These are phyloP conservation scores for Physcomitrium patens DNA, from an alignment of 225 moss, liverwort and hornwort genomes.

Conservation along the genomic window DNA sequence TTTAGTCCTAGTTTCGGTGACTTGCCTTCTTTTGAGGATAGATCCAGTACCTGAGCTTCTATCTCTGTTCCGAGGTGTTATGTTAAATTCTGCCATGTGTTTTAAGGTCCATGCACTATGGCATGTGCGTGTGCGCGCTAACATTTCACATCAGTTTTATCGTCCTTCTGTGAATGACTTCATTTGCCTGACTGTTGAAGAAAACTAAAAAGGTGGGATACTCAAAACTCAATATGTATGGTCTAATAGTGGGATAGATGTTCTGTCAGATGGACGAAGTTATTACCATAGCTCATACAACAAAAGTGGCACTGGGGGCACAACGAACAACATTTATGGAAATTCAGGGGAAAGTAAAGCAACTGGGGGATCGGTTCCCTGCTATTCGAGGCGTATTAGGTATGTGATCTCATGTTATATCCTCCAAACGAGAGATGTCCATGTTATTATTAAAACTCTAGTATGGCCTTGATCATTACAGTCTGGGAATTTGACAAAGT, in stretches of 20 bases:
- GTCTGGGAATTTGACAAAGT: neutral
- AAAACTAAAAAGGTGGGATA: neutral
- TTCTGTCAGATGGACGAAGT: conserved; percentile 86
- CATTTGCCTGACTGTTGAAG: neutral
- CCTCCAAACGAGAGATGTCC: no score
- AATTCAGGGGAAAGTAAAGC: conserved; percentile 93
- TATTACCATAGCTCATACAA: conserved; percentile 87
- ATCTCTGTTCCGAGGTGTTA: conserved; percentile 1
- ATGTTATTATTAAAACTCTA: no score
- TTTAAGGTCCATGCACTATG: neutral
- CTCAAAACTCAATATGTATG: neutral
- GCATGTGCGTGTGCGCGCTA: neutral
- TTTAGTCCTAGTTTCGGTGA: conserved; percentile 9
- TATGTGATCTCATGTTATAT: conserved; percentile 19
- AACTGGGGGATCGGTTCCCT: conserved; percentile 90
- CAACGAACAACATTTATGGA: conserved; percentile 79
- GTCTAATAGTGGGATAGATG: neutral
- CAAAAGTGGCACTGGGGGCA: conserved; percentile 75
- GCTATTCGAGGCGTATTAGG: conserved; percentile 91
- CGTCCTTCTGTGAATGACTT: neutral
- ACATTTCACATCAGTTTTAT: conserved; percentile 2
- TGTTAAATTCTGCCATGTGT: neutral
- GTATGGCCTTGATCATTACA: neutral
- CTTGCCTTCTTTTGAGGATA: neutral
- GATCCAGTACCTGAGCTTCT: conserved; percentile 8